These are phyloP conservation scores for Hypoxylon sp. DNA, from an alignment of 2,329 filamentous ascomycete genomes.

Conservation along the genomic window DNA sequence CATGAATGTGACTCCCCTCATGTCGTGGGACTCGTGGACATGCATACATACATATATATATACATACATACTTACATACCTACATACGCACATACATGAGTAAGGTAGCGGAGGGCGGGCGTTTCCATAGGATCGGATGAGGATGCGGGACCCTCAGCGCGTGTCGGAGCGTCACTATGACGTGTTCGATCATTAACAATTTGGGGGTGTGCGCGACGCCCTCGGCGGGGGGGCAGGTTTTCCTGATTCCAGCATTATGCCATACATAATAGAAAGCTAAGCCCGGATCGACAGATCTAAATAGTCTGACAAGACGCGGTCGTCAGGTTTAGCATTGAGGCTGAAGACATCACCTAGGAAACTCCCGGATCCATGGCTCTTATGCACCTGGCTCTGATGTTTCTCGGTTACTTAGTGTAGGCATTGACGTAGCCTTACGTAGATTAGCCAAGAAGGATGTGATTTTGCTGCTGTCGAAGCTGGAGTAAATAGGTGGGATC, in stretches of 20 bases:
- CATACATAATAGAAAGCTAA: background rate
- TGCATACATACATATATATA: too few relatives aligned
- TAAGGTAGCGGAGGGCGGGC: too few relatives aligned
- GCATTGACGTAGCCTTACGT: constrained; percentile 4
- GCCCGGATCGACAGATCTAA: background rate
- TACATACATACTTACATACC: too few relatives aligned
- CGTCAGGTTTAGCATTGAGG: constrained; percentile 36
- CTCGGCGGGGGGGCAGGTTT: background rate
- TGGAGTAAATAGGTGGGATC: too few relatives aligned
- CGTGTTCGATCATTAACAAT: constrained; percentile 18
- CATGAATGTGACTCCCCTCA: background rate
- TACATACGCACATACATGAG: too few relatives aligned
- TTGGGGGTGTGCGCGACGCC: background rate
- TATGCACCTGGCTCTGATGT: background rate
- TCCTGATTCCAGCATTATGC: background rate
- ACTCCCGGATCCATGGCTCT: constrained; percentile 31
- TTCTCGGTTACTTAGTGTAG: background rate
- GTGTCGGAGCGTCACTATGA: constrained; percentile 34
- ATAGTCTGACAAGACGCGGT: constrained; percentile 1
- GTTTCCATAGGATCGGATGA: background rate
- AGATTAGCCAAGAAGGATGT: constrained; percentile 1
- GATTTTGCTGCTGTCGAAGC: background rate
- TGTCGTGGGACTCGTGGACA: too few relatives aligned
- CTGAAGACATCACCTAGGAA: constrained; percentile 4
- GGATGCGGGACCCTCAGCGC: background rate